phyloP scores from a whole-genome alignment of 2,329 filamentous ascomycete species.

The Cordyceps fumosorosea region DNA sequence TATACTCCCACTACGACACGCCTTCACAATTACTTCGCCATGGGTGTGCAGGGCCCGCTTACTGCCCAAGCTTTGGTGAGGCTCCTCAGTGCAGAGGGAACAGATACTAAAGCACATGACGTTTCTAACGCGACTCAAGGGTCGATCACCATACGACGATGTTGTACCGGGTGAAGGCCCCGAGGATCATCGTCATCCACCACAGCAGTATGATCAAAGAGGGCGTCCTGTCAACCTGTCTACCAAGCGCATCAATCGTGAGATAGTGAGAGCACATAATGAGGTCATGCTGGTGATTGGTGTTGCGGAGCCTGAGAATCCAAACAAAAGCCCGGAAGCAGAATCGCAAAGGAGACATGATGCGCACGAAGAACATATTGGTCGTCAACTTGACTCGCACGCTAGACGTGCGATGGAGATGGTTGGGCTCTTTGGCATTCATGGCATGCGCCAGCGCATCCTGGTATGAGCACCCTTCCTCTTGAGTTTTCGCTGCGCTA shows the following conservation, averaged over 20 bases:
- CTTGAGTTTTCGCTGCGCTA: constrained; percentile 2
- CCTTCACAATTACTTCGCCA: constrained; percentile 19
- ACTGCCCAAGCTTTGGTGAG: constrained; percentile 51
- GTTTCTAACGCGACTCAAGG: constrained; percentile 29
- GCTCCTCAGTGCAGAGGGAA: neutral
- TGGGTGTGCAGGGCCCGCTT: constrained; percentile 50
- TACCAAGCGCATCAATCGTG: constrained; percentile 48
- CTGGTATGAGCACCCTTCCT: constrained; percentile 31
- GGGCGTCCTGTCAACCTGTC: constrained; percentile 50
- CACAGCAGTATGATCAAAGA: constrained; percentile 47
- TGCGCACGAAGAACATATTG: constrained; percentile 41
- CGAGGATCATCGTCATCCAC: constrained; percentile 19
- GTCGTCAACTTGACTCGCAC: constrained; percentile 31
- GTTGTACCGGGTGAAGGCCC: constrained; percentile 42
- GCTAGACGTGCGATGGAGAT: constrained; percentile 29
- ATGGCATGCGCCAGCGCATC: constrained; percentile 48
- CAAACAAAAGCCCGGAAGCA: constrained; percentile 30
- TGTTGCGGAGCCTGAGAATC: constrained; percentile 52
- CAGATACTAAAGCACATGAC: neutral
- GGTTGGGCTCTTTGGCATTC: constrained; percentile 45
- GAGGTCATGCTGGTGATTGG: constrained; percentile 59
- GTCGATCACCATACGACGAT: constrained; percentile 55
- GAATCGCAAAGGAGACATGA: constrained; percentile 38
- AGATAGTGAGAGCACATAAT: constrained; percentile 54
- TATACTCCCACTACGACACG: neutral